Percentiles rank a stretch among this genome's conserved stretches.
These are phyloP conservation scores for Dothideomycetes sp. DNA, from an alignment of 2,329 filamentous ascomycete species.

Conservation along the genomic window DNA sequence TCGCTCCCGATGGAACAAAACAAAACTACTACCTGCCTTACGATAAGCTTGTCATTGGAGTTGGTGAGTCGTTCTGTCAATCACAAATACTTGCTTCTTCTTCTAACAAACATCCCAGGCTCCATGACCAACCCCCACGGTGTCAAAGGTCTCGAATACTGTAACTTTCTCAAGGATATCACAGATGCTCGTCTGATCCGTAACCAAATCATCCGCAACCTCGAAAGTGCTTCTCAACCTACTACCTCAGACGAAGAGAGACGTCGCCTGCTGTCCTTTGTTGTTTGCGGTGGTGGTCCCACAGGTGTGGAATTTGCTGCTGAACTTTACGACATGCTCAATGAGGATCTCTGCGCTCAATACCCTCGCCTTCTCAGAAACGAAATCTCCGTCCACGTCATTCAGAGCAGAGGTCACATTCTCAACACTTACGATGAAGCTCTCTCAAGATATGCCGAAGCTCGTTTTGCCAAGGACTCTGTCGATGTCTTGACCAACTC, in stretches of 20 bases:
- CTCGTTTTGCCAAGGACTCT: constrained; percentile 80
- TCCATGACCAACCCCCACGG: constrained; percentile 92
- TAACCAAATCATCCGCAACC: constrained; percentile 77
- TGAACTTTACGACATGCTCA: constrained; percentile 89
- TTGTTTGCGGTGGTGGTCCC: constrained; percentile 89
- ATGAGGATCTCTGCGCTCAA: constrained; percentile 76
- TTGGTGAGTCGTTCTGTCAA: constrained; percentile 43
- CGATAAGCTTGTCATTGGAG: constrained; percentile 88
- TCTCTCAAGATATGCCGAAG: constrained; percentile 83
- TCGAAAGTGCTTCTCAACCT: constrained; percentile 86
- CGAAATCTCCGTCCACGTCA: constrained; percentile 94
- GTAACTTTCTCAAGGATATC: constrained; percentile 91
- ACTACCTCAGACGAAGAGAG: constrained; percentile 85
- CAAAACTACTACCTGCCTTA: constrained; percentile 88
- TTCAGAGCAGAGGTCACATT: constrained; percentile 90
- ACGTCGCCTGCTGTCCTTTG: constrained; percentile 80
- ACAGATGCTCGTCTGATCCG: constrained; percentile 83
- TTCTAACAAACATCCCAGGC: constrained; percentile 33
- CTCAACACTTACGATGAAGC: constrained; percentile 97
- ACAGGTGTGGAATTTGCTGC: constrained; percentile 97
- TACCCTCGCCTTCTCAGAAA: constrained; percentile 91
- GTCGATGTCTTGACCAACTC: constrained; percentile 89
- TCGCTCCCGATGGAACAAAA: constrained; percentile 61
- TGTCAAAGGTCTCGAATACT: constrained; percentile 87
- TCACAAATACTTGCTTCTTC: not conserved